Evolutionary conservation across 768 basidiomycete species (phyloP).

Genomic region (Leccinum barrowsii): DNA sequence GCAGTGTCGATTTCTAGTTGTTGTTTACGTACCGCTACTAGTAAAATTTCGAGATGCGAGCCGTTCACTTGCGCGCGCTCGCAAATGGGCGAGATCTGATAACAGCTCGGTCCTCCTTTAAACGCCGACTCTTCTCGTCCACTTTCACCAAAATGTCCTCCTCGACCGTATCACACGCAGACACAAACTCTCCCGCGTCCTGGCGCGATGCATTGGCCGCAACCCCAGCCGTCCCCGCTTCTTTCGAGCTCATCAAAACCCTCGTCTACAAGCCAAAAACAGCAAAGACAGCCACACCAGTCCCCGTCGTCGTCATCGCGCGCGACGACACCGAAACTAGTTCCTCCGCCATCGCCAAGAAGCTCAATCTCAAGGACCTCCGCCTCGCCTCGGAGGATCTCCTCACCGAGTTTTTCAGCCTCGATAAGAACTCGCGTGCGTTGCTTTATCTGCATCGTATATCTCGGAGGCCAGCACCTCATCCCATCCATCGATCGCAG

Average conservation of each 20-base stretch:
- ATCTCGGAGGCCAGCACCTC: neutral
- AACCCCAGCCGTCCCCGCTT: conserved; percentile 45
- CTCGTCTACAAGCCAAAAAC: conserved; percentile 97
- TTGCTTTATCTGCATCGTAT: conserved; percentile 13
- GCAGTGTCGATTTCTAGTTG: conserved; percentile 37
- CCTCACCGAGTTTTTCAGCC: conserved; percentile 75
- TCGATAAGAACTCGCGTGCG: conserved; percentile 85
- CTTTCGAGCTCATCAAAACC: conserved; percentile 77
- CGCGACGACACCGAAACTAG: conserved; percentile 81
- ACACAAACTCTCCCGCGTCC: conserved; percentile 63
- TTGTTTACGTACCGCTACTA: conserved; percentile 11
- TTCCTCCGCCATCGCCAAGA: conserved; percentile 73
- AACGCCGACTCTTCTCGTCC: conserved; percentile 8
- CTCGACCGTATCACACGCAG: conserved; percentile 48
- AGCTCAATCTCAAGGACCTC: conserved; percentile 81
- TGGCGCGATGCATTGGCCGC: conserved; percentile 75
- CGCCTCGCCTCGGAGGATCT: conserved; percentile 84
- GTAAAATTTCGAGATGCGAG: conserved; percentile 25
- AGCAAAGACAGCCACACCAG: conserved; percentile 79
- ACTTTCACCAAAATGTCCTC: conserved; percentile 33
- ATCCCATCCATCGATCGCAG: conserved; percentile 36
- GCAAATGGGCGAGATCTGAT: conserved; percentile 15
- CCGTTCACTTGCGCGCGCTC: conserved; percentile 16
- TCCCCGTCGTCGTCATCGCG: conserved; percentile 86
- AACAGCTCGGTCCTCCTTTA: conserved; percentile 12